phyloP scores from a whole-genome alignment of 78 protist genomes.

The Dictyostelium purpureum region DNA sequence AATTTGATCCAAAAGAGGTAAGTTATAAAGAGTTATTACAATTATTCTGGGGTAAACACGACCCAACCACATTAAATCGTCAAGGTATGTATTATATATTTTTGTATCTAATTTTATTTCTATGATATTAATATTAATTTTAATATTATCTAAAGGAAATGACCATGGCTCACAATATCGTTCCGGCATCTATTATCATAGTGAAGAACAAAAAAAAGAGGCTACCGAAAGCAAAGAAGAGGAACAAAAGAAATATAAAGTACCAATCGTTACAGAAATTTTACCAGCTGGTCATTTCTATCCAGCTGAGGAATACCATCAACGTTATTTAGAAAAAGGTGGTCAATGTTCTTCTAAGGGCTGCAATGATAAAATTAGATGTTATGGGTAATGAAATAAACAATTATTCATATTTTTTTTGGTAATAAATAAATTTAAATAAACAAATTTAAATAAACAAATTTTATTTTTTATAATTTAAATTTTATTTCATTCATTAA shows the following conservation, averaged over 20 bases:
- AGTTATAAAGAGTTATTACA: conserved; percentile 7
- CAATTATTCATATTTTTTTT: too few species aligned
- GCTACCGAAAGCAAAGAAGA: conserved; percentile 30
- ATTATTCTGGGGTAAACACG: conserved; percentile 86
- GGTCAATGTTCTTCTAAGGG: conserved; percentile 51
- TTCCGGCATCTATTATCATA: conserved; percentile 81
- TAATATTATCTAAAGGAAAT: too few species aligned
- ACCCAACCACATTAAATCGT: conserved; percentile 89
- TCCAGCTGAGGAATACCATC: conserved; percentile 89
- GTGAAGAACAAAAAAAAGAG: conserved; percentile 82
- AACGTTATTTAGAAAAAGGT: conserved; percentile 70
- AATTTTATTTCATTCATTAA: too few species aligned
- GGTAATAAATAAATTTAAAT: too few species aligned
- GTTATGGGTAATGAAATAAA: conserved; percentile 51
- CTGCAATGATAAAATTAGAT: conserved; percentile 50
- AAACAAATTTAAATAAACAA: too few species aligned
- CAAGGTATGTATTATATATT: too few species aligned
- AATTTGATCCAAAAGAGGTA: conserved; percentile 79
- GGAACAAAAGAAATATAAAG: conserved; percentile 30
- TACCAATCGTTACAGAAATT: conserved; percentile 77
- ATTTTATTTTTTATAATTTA: too few species aligned
- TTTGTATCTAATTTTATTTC: too few species aligned
- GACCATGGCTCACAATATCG: conserved; percentile 96
- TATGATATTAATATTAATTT: too few species aligned
- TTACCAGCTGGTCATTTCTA: conserved; percentile 52